Evolutionary conservation across 2,329 filamentous ascomycete species (phyloP).

Genomic region (Sarocladium oryzae): DNA sequence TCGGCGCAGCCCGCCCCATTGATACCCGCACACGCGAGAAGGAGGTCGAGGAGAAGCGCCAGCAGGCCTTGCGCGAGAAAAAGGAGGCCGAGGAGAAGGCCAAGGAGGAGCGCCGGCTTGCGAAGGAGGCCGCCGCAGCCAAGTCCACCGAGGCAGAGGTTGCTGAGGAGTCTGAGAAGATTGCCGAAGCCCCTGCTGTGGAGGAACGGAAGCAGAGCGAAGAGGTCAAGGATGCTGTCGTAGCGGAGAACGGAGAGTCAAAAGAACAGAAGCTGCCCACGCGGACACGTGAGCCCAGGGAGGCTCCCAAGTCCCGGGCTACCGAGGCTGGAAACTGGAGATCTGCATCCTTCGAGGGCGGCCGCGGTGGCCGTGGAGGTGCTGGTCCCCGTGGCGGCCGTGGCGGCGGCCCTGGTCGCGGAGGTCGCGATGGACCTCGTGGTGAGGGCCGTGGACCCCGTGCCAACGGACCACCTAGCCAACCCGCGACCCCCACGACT

Average conservation of each 20-base stretch:
- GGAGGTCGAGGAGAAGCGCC: conserved; percentile 82
- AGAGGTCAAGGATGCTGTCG: conserved; percentile 22
- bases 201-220: conserved; percentile 23
- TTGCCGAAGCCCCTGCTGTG: conserved; percentile 26
- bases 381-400: conserved; percentile 36
- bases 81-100: conserved; percentile 81
- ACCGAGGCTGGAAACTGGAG: conserved; percentile 57
- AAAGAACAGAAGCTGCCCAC: conserved; percentile 42
- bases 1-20: conserved; percentile 88
- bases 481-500: conserved; percentile 25
- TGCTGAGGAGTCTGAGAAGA: conserved; percentile 26
- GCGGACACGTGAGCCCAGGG: conserved; percentile 35
- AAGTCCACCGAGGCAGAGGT: conserved; percentile 31
- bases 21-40: conserved; percentile 86
- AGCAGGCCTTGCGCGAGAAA: conserved; percentile 70
- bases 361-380: conserved; percentile 38
- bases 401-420: conserved; percentile 26
- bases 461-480: conserved; percentile 39
- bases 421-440: conserved; percentile 34
- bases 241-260: conserved; percentile 25
- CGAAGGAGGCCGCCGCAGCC: conserved; percentile 50
- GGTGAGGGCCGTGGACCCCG: conserved; percentile 41
- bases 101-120: conserved; percentile 63
- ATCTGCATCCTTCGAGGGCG: conserved; percentile 36
- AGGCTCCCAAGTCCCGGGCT: conserved; percentile 46